Evolutionary conservation across 1,284 basidiomycete genomes (phyloP), one percentile per base, ranked within the genome.

Genomic region (Pseudozyma tsukubaensis): DNA sequence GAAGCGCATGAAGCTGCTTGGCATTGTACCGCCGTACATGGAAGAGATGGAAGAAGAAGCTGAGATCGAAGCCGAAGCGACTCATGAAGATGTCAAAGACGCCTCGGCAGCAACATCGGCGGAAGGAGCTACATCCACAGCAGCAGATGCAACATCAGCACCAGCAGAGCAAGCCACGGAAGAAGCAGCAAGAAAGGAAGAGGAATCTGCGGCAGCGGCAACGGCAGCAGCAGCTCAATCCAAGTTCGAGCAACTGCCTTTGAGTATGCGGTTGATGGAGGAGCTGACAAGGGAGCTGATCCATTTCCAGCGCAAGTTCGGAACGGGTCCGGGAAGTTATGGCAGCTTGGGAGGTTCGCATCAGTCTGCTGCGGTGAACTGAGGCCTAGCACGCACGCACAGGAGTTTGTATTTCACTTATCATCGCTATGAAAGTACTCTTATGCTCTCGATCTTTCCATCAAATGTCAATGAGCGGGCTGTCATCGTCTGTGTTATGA

Each of bases 51-150:
- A 89, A 1, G 90, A 89, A 75, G 91, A 92, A 51, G 87, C 88
- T 36, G 92, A 92, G 84, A 88, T 92, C 49, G 88, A 87, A 43
- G 88, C 92, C 69, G 86, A 93, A 76, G 88, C 88, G 61, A 58
- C 40, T 44, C 67, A 57, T 6, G 42, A 60, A 16, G 53, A 57
- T 14, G 50, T 19, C 50, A 57, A 60, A 29, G 14, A 59, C 0
- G 24, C 24, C 24, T 29, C 24, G 3, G 43, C 42, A 5, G 37
- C 35, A 24, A 14, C 9, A 24, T 4, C 8, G 7, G 44, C 14
- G 19, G 44, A 45, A 45, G 24, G 5, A 11, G 3, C 12, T 13
- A 24, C 18, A 18, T 9, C 7, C 19, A 4, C 42, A 10, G 18
- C 42, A n/a, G 42, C 10, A 10, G 42, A 29, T 56, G 8, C n/a